A percentile compares a stretch with the other conserved stretches of the same genome.
Evolutionary conservation across 2,329 filamentous ascomycete genomes (phyloP).

Genomic region (Arachnopeziza araneosa): DNA sequence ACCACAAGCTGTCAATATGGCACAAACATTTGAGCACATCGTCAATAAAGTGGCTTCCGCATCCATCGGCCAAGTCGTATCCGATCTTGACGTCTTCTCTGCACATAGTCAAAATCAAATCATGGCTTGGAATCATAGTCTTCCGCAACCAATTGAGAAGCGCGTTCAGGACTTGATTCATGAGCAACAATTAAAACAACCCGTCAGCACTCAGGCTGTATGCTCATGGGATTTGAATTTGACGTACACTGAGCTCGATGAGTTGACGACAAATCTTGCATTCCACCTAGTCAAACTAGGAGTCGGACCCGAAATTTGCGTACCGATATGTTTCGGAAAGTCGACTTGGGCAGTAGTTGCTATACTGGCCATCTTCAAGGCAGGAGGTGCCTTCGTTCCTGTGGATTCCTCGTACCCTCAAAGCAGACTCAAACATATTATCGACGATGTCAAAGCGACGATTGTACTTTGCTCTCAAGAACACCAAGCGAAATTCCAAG

Average conservation of each 20-base stretch:
- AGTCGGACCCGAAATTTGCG: constrained; percentile 11
- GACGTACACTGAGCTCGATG: constrained; percentile 21
- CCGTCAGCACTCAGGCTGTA: neutral
- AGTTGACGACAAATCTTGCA: constrained; percentile 16
- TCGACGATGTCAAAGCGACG: neutral
- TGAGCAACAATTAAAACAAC: neutral
- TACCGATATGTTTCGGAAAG: constrained; percentile 23
- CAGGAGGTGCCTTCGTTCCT: constrained; percentile 27
- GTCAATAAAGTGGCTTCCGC: neutral
- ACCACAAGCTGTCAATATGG: neutral
- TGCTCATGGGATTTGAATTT: constrained; percentile 11
- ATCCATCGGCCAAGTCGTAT: neutral
- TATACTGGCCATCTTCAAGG: constrained; percentile 25
- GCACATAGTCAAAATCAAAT: neutral
- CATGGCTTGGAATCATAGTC: neutral
- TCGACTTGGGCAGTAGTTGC: constrained; percentile 24
- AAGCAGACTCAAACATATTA: constrained; percentile 3
- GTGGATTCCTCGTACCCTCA: constrained; percentile 17
- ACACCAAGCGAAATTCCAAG: neutral
- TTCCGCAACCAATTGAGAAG: neutral
- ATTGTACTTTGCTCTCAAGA: neutral
- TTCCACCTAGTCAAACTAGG: constrained; percentile 11
- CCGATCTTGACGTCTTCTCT: neutral
- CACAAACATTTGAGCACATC: neutral
- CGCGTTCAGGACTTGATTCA: constrained; percentile 4